Conservation (phyloP, 371 early-diverging fungal genomes). For the Apophysomyces trapeziformis region DNA sequence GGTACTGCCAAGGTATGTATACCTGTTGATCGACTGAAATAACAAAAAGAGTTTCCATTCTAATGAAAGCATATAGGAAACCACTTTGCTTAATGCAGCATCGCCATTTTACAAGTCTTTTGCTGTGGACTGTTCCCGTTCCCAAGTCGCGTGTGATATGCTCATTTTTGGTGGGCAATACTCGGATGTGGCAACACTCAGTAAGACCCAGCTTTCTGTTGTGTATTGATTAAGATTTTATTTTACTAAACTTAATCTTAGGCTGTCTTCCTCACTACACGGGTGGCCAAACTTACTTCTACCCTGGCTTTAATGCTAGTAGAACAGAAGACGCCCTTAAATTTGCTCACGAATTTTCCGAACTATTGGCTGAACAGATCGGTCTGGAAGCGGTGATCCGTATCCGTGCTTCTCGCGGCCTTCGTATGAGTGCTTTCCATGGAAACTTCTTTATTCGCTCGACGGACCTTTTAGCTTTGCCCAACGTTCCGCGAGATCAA, state of each 20-base stretch:
- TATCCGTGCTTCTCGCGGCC: constrained; percentile 89
- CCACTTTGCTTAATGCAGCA: constrained; percentile 81
- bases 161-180: constrained; percentile 66
- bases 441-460: constrained; percentile 97
- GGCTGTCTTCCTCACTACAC: constrained; percentile 87
- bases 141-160: constrained; percentile 93
- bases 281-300: constrained; percentile 94
- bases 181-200: constrained; percentile 73
- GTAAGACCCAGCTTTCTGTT: constrained; percentile 32
- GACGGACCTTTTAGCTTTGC: constrained; percentile 92
- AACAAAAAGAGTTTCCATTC: too few species aligned
- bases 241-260: constrained; percentile 1
- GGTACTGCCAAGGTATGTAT: constrained; percentile 75
- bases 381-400: constrained; percentile 98
- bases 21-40: too few species aligned
- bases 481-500: constrained; percentile 95
- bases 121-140: constrained; percentile 90
- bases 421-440: constrained; percentile 88
- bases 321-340: constrained; percentile 89
- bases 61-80: constrained; percentile 56
- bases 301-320: constrained; percentile 92
- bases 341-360: constrained; percentile 86
- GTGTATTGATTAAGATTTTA: too few species aligned
- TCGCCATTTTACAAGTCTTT: constrained; percentile 92
- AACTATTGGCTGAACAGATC: constrained; percentile 82